These are phyloP conservation scores for Rhodotorula sp. DNA, from an alignment of 1,284 basidiomycete species.

Conservation along the genomic window DNA sequence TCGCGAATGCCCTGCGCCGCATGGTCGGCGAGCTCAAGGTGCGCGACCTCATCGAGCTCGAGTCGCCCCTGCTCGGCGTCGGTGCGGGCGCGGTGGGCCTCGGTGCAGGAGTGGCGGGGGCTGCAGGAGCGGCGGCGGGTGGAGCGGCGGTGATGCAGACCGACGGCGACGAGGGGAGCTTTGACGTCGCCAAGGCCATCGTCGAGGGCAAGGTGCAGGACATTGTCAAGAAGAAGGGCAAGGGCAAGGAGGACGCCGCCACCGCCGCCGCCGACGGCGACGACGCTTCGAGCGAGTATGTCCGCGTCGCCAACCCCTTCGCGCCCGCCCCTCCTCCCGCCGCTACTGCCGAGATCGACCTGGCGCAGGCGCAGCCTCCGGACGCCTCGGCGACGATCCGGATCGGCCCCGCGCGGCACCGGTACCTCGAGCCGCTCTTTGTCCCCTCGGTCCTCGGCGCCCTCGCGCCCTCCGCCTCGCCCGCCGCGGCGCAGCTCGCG, in stretches of 20 bases:
- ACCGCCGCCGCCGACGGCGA: conserved; percentile 32
- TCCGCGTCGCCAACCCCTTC: conserved; percentile 75
- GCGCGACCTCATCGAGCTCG: conserved; percentile 52
- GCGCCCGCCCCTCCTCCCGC: conserved; percentile 59
- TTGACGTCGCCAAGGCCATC: conserved; percentile 58
- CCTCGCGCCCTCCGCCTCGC: conserved; percentile 12
- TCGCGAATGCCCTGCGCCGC: conserved; percentile 30
- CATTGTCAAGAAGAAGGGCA: conserved; percentile 65
- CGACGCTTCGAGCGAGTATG: conserved; percentile 64
- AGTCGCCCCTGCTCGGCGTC: conserved; percentile 45
- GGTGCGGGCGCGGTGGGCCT: conserved; percentile 45
- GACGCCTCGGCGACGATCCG: conserved; percentile 61
- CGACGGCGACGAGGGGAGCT: conserved; percentile 81
- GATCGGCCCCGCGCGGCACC: conserved; percentile 81
- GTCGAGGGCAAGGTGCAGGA: conserved; percentile 53
- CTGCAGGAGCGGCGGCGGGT: conserved; percentile 59
- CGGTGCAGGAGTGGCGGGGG: conserved; percentile 39
- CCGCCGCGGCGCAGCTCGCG: conserved; percentile 24
- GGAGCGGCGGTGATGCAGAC: conserved; percentile 42
- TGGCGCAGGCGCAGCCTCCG: conserved; percentile 1
- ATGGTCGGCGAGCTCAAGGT: conserved; percentile 63
- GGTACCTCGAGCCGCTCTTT: conserved; percentile 86
- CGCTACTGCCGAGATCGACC: conserved; percentile 30
- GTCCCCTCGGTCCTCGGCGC: conserved; percentile 59
- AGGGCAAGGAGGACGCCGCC: conserved; percentile 5